These are phyloP conservation scores for Stropharia rugosoannulata DNA, from an alignment of 768 basidiomycete species.

Conservation along the genomic window DNA sequence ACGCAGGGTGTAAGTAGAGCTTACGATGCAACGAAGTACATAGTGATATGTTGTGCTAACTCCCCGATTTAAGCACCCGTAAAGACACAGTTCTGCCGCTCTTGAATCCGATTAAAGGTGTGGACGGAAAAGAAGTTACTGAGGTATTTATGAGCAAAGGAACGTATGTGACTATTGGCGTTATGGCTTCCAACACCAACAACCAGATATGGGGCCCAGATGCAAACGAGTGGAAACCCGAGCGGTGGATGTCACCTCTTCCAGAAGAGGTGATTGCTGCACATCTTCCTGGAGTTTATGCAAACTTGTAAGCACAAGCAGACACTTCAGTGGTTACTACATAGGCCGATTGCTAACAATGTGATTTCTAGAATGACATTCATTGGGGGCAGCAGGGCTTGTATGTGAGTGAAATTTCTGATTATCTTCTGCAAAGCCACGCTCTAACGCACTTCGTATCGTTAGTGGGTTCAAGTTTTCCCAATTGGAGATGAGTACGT, in stretches of 20 bases:
- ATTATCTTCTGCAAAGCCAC: neutral
- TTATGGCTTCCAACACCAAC: constrained; percentile 36
- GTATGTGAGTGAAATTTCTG: constrained; percentile 34
- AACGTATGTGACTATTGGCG: constrained; percentile 28
- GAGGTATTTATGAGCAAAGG: constrained; percentile 37
- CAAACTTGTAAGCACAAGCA: constrained; percentile 30
- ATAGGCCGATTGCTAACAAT: neutral
- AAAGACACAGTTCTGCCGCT: constrained; percentile 23
- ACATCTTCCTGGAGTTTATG: constrained; percentile 42
- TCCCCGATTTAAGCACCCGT: constrained; percentile 12
- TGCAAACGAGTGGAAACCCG: constrained; percentile 46
- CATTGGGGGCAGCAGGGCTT: constrained; percentile 42
- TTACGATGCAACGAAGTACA: neutral
- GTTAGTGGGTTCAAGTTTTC: constrained; percentile 22
- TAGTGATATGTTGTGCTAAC: neutral
- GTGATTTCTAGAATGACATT: constrained; percentile 38
- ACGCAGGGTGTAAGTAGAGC: constrained; percentile 15
- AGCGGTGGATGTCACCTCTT: constrained; percentile 41
- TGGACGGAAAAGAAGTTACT: constrained; percentile 21
- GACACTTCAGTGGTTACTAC: neutral
- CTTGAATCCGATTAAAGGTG: constrained; percentile 20
- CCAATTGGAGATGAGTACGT: constrained; percentile 30
- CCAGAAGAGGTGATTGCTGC: constrained; percentile 27
- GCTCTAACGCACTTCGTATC: neutral
- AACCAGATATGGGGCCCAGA: constrained; percentile 47